phyloP scores from a whole-genome alignment of 2,329 filamentous ascomycete species.

The Gnomoniopsis smithogilvyi region DNA sequence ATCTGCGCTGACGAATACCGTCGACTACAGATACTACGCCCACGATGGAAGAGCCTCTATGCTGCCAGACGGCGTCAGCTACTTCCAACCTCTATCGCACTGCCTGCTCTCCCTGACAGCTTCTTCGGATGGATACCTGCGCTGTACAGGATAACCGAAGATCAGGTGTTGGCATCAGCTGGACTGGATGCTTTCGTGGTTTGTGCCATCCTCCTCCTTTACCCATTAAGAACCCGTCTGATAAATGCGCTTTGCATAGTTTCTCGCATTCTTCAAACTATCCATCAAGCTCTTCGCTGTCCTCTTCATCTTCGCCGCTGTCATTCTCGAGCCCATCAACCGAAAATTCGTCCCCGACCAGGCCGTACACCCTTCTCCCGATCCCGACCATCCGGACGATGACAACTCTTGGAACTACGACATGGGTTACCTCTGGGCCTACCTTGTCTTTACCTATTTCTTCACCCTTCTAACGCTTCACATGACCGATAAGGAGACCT shows the following conservation, averaged over 20 bases:
- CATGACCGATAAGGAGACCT: slow-evolving; percentile 78
- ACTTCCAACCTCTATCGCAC: slow-evolving; percentile 45
- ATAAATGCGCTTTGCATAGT: slow-evolving; percentile 41
- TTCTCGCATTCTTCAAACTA: slow-evolving; percentile 95
- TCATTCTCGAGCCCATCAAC: slow-evolving; percentile 84
- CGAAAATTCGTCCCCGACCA: slow-evolving; percentile 49
- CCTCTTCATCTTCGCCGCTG: slow-evolving; percentile 77
- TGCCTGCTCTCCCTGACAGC: slow-evolving; percentile 78
- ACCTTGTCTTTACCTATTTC: slow-evolving; percentile 90
- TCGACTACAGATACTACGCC: slow-evolving; percentile 67
- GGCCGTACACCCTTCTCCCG: slow-evolving; percentile 4
- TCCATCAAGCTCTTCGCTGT: slow-evolving; percentile 77
- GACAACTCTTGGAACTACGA: slow-evolving; percentile 27
- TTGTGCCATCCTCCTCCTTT: slow-evolving; percentile 28
- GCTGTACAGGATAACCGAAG: slow-evolving; percentile 79
- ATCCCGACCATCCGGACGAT: slow-evolving; percentile 9
- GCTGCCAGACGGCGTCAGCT: slow-evolving; percentile 79
- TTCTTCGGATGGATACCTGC: slow-evolving; percentile 93
- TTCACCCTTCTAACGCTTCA: slow-evolving; percentile 83
- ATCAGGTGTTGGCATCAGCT: slow-evolving; percentile 84
- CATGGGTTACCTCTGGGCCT: slow-evolving; percentile 77
- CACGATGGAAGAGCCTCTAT: slow-evolving; percentile 89
- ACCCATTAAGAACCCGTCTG: not conserved
- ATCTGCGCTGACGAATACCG: no score
- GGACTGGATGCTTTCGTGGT: slow-evolving; percentile 94